Percentiles rank a stretch among this genome's conserved stretches.
Conservation (phyloP, 1,139 yeast species). For the Taphrina sp. region DNA sequence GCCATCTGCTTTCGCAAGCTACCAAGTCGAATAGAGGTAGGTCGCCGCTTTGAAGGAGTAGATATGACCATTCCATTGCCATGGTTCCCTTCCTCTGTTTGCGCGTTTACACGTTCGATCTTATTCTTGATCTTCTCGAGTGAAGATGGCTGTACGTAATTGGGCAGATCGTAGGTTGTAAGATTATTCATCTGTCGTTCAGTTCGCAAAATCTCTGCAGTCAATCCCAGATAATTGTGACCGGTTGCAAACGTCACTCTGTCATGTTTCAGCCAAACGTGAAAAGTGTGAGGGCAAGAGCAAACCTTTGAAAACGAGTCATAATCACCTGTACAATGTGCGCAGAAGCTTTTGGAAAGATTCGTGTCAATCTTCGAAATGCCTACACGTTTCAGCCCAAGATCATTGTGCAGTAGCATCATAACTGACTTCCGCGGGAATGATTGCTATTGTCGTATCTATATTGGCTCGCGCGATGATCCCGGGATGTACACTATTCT, state of each 20-base stretch:
- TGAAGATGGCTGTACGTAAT: conserved; percentile 47
- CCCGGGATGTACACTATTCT: conserved; percentile 40
- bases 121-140: conserved; percentile 38
- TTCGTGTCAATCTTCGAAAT: conserved; percentile 66
- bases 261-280: too few species aligned
- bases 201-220: conserved; percentile 74
- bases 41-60: conserved; percentile 16
- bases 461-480: conserved; percentile 61
- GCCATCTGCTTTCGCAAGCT: conserved; percentile 19
- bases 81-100: not conserved
- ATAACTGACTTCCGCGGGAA: conserved; percentile 58
- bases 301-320: conserved; percentile 66
- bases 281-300: not conserved
- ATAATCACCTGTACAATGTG: conserved; percentile 92
- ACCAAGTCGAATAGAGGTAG: conserved; percentile 21
- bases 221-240: conserved; percentile 78
- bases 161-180: conserved; percentile 57
- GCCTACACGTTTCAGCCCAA: conserved; percentile 46
- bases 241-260: conserved; percentile 84
- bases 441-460: conserved; percentile 83
- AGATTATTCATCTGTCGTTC: conserved; percentile 64
- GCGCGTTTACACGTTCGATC: not conserved
- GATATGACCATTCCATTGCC: conserved; percentile 22
- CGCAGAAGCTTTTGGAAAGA: conserved; percentile 85
- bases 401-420: too few species aligned